Conservation (phyloP, 306 rosid genomes). For the Hippophae rhamnoides region DNA sequence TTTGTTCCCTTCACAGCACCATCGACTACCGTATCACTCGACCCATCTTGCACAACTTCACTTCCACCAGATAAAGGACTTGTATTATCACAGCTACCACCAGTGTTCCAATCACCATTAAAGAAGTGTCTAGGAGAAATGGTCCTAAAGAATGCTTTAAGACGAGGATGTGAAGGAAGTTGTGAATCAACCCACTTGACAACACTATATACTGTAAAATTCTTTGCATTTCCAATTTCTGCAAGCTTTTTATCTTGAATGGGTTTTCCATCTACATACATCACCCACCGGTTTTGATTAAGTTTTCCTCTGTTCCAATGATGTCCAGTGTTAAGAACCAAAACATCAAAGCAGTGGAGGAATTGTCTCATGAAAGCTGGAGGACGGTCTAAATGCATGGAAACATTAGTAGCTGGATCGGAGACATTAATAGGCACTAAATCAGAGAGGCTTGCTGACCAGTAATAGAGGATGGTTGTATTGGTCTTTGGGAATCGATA, state of each 20-base stretch:
- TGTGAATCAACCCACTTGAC: constrained; percentile 72
- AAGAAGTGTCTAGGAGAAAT: constrained; percentile 78
- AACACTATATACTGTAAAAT: constrained; percentile 52
- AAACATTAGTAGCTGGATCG: constrained; percentile 41
- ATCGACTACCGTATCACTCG: constrained; percentile 47
- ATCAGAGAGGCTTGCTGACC: constrained; percentile 89
- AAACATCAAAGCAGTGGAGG: constrained; percentile 54
- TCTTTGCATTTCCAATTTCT: constrained; percentile 60
- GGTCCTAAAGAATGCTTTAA: constrained; percentile 78
- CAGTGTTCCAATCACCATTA: constrained; percentile 91
- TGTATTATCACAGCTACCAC: constrained; percentile 72
- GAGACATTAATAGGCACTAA: constrained; percentile 47
- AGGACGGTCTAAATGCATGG: constrained; percentile 91
- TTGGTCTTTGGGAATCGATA: constrained; percentile 70
- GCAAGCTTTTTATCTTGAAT: constrained; percentile 40
- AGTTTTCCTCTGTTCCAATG: constrained; percentile 92
- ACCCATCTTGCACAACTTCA: constrained; percentile 52
- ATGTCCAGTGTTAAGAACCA: constrained; percentile 93
- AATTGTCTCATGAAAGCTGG: constrained; percentile 66
- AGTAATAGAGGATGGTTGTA: constrained; percentile 77
- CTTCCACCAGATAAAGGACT: constrained; percentile 57
- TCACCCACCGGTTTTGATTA: constrained; percentile 67
- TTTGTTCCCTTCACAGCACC: constrained; percentile 72
- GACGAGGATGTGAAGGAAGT: constrained; percentile 48
- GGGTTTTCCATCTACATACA: constrained; percentile 61